These are phyloP conservation scores for Vigna radiata DNA, from an alignment of 306 rosid species.

Conservation along the genomic window DNA sequence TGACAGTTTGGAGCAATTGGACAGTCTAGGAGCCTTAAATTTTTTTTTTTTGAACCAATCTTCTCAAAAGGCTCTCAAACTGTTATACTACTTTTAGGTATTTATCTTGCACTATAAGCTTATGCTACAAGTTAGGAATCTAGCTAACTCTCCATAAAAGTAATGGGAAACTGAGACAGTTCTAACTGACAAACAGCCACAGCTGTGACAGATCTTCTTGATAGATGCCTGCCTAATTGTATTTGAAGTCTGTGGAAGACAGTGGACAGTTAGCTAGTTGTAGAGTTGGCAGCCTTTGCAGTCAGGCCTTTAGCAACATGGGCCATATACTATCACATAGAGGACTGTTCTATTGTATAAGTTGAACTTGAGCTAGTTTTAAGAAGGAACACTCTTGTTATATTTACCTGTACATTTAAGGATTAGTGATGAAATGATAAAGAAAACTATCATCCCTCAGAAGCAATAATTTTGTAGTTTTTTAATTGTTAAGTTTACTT, in stretches of 20 bases:
- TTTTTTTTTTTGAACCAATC: no score
- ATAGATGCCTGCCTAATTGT: background rate
- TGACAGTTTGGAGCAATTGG: no score
- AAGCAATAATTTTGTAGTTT: conserved; percentile 28
- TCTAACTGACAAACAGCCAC: background rate
- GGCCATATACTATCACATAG: background rate
- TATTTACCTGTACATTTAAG: background rate
- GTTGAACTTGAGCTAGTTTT: conserved; percentile 18
- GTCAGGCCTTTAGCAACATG: background rate
- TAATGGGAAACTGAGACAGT: background rate
- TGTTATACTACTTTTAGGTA: background rate
- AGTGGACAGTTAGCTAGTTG: no score
- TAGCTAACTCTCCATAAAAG: background rate
- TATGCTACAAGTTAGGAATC: background rate
- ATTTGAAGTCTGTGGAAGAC: background rate
- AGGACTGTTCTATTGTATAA: conserved; percentile 11
- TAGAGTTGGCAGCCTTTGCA: background rate
- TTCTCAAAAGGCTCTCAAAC: background rate
- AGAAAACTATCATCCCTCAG: conserved; percentile 9
- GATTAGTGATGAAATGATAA: conserved; percentile 9
- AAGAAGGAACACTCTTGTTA: conserved; percentile 15
- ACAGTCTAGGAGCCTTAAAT: no score
- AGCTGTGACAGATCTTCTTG: background rate
- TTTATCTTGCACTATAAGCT: background rate
- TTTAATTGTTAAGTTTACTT: conserved; percentile 3